Base-by-base conservation (phyloP, 345 rosid genomes). In the Rhodamnia rubescens region DNA sequence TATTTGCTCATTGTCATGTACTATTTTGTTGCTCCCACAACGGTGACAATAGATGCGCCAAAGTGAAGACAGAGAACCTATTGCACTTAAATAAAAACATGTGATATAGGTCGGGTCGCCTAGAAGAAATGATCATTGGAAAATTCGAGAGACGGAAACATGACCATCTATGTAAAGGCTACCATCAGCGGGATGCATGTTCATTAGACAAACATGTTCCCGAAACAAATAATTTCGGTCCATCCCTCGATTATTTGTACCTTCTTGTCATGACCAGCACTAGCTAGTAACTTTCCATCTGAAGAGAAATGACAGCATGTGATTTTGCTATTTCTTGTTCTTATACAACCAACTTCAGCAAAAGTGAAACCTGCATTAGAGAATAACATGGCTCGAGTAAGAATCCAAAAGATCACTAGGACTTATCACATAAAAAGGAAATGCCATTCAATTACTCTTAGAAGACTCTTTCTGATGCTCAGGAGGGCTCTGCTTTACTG, bases 251-350 rank as follows among this genome's bases (percentile, higher is more conserved):
- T 54, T 54, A 53, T 81, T 27, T 53, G 40, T 87, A 93, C 95
- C 95, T 94, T 92, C 89, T 88, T 93, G 88, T 94, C 96, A 88
- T 93, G 95, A 56, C 98, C 98, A 84, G 91, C 93, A 88, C 92
- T 91, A 18, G 94, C 98, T 57, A 94, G 92, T 78, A 93, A 85
- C 89, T 92, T 93, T 50, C 98, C 98, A 87, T 93, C 95, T 21
- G 96, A 93, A 84, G 98, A 94, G 88, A 93, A 93, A 91, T 94
- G 96, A 87, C 98, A 94, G 90, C 98, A 93, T 57, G 93, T 93
- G 83, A 94, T 95, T 88, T 87, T 90, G 92, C 93, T 92, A 78
- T 90, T 91, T 86, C 92, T 90, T 29, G 91, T 92, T 86, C 91
- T 87, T 85, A 90, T 90, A 85, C 93, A 93, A 86, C 92, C 93